These are phyloP conservation scores for Pyrenophora teres DNA, from an alignment of 2,329 filamentous ascomycete species.

Conservation along the genomic window DNA sequence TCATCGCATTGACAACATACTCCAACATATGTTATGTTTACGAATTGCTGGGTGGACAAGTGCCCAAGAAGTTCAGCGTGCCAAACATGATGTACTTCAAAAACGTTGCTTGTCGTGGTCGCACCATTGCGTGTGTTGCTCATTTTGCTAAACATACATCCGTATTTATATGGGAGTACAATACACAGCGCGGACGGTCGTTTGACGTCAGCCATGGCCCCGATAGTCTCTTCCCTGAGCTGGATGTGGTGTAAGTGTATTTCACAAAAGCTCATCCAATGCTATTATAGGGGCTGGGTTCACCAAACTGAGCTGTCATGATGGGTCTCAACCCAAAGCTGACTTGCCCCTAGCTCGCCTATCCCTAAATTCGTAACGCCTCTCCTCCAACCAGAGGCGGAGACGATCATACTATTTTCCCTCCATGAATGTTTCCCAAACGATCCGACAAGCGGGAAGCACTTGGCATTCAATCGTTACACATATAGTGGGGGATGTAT, in stretches of 20 bases:
- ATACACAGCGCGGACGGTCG: slow-evolving; percentile 27
- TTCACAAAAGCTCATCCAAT: too few relatives aligned
- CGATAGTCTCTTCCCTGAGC: background rate
- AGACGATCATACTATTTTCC: slow-evolving; percentile 18
- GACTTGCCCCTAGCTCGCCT: background rate
- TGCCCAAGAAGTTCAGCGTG: slow-evolving; percentile 30
- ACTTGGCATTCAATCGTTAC: slow-evolving; percentile 11
- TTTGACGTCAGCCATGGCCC: slow-evolving; percentile 21
- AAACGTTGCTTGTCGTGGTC: slow-evolving; percentile 22
- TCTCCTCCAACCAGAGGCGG: slow-evolving; percentile 17
- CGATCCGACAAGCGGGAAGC: background rate
- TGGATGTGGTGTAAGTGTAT: background rate
- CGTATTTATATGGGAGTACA: slow-evolving; percentile 39
- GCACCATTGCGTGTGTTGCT: slow-evolving; percentile 30
- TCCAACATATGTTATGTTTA: slow-evolving; percentile 26
- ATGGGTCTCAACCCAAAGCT: slow-evolving; percentile 1
- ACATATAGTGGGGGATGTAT: slow-evolving; percentile 19
- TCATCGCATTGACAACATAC: slow-evolving; percentile 29
- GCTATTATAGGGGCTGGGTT: too few relatives aligned
- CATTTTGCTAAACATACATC: background rate
- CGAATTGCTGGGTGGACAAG: slow-evolving; percentile 15
- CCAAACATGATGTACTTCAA: slow-evolving; percentile 4
- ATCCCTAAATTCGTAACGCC: background rate
- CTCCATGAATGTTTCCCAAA: background rate
- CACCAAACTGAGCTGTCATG: too few relatives aligned